Percentiles rank a stretch among this genome's conserved stretches.
Evolutionary conservation across 768 basidiomycete genomes (phyloP).

Genomic region (Rhodotorula sphaerocarpa): DNA sequence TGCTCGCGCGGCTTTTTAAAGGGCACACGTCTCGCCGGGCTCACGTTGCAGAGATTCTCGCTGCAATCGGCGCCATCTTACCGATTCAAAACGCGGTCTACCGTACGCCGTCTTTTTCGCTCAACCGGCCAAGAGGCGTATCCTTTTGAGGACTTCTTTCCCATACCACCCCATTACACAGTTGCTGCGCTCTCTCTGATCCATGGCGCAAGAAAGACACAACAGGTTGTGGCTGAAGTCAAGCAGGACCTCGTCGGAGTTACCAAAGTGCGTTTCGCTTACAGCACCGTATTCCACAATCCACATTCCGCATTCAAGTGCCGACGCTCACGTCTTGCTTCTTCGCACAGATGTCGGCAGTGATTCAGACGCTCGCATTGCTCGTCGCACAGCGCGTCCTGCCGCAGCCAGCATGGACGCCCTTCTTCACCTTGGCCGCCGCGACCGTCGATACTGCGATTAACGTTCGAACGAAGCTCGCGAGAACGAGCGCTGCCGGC

Average conservation of each 20-base stretch:
- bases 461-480: background rate
- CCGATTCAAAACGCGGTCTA: conserved; percentile 4
- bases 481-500: too few relatives aligned
- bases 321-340: background rate
- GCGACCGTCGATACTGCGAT: conserved; percentile 1
- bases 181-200: conserved; percentile 1
- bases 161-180: background rate
- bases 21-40: background rate
- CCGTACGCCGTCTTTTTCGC: background rate
- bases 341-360: background rate
- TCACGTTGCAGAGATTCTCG: background rate
- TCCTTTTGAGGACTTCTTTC: background rate
- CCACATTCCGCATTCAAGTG: background rate
- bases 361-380: background rate
- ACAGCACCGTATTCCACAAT: too few relatives aligned
- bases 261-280: background rate
- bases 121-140: too few relatives aligned
- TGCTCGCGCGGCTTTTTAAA: background rate
- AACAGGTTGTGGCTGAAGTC: background rate
- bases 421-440: conserved; percentile 1
- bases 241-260: background rate
- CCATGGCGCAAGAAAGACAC: background rate
- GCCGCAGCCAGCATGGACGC: background rate
- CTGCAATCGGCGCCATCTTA: background rate
- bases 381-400: conserved; percentile 1